A percentile compares a stretch with the other conserved stretches of the same genome.
Conservation (phyloP, 129 eudicot species). For the Artemisia argyi region DNA sequence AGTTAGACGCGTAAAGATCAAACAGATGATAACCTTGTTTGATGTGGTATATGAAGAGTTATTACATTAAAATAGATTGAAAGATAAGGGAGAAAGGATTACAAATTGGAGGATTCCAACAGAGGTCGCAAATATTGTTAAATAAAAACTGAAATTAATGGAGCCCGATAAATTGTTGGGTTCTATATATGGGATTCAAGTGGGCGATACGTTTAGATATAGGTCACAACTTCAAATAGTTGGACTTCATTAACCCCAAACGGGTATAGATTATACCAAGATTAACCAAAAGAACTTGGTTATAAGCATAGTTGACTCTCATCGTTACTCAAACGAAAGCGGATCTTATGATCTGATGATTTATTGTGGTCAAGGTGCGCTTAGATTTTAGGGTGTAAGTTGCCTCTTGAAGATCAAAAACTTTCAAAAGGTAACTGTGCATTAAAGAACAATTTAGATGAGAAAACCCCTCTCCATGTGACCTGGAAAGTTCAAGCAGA, state of each 20-base stretch:
- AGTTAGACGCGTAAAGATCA: conserved; percentile 28
- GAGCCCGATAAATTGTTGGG: conserved; percentile 30
- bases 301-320: conserved; percentile 52
- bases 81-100: conserved; percentile 16
- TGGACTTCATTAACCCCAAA: conserved; percentile 47
- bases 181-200: conserved; percentile 47
- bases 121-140: conserved; percentile 31
- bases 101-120: not conserved
- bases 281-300: conserved; percentile 40
- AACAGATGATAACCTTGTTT: conserved; percentile 37
- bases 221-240: conserved; percentile 49
- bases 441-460: conserved; percentile 36
- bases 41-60: conserved; percentile 13
- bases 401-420: conserved; percentile 38
- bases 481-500: conserved; percentile 1
- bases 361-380: conserved; percentile 65
- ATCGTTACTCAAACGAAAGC: conserved; percentile 39
- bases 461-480: conserved; percentile 31
- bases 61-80: not conserved
- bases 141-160: conserved; percentile 25
- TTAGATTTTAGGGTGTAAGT: not conserved
- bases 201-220: conserved; percentile 44
- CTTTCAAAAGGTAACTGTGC: conserved; percentile 47
- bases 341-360: conserved; percentile 26
- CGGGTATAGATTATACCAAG: conserved; percentile 49